A percentile compares a stretch with the other conserved stretches of the same genome.
Conservation (phyloP, 2,329 filamentous ascomycete genomes). For the Colletotrichum sojae region DNA sequence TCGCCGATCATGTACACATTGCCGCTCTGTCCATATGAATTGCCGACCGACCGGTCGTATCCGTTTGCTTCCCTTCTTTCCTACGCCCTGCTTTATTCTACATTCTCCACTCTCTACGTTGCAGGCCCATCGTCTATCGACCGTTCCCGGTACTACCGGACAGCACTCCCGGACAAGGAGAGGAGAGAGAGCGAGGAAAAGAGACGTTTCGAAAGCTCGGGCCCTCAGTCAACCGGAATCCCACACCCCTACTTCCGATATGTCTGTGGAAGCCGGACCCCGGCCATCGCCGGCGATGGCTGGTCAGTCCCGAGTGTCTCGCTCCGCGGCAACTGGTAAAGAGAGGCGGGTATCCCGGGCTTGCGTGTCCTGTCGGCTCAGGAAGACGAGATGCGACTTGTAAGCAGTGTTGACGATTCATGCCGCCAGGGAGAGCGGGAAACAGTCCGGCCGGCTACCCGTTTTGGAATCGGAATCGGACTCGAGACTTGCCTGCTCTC, state of each 20-base stretch:
- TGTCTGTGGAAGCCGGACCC: slow-evolving; percentile 29
- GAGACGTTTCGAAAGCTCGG: slow-evolving; percentile 13
- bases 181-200: not conserved
- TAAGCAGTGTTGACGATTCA: slow-evolving; percentile 39
- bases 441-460: not conserved
- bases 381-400: slow-evolving; percentile 52
- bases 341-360: slow-evolving; percentile 50
- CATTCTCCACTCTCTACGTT: slow-evolving; percentile 6
- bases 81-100: not conserved
- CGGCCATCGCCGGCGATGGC: slow-evolving; percentile 20
- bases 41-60: slow-evolving; percentile 24
- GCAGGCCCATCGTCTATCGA: no score
- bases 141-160: no score
- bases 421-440: no score
- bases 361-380: slow-evolving; percentile 49
- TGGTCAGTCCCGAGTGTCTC: slow-evolving; percentile 22
- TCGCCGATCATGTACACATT: slow-evolving; percentile 16
- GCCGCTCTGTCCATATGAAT: slow-evolving; percentile 19
- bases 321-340: slow-evolving; percentile 38
- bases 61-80: not conserved
- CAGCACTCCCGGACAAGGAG: no score
- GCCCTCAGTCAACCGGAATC: not conserved
- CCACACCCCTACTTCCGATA: not conserved
- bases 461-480: no score
- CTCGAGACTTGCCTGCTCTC: no score